Evolutionary conservation across 306 rosid species (phyloP).

Genomic region (Cucumis melo): DNA sequence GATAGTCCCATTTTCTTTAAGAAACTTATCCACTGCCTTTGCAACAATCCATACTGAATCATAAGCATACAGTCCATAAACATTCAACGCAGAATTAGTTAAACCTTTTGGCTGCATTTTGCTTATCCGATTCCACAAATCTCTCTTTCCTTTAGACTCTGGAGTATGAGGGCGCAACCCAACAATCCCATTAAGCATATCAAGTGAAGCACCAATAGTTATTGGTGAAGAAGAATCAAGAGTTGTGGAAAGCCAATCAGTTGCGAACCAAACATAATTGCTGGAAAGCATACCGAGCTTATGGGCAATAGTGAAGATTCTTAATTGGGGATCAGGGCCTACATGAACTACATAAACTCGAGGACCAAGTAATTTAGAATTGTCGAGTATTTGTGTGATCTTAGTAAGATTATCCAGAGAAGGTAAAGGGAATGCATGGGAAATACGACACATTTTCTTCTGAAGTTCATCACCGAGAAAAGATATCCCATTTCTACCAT

Average conservation of each 20-base stretch:
- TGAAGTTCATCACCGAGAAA: constrained; percentile 56
- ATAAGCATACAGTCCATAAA: constrained; percentile 65
- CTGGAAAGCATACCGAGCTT: constrained; percentile 61
- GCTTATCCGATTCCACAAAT: constrained; percentile 42
- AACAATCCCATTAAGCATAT: constrained; percentile 61
- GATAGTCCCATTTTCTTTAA: constrained; percentile 30
- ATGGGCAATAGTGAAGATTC: constrained; percentile 49
- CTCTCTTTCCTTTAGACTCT: constrained; percentile 34
- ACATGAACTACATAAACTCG: constrained; percentile 78
- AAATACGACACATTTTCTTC: constrained; percentile 28
- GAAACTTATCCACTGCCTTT: constrained; percentile 35
- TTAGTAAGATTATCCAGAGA: constrained; percentile 26
- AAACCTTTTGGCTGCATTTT: constrained; percentile 28
- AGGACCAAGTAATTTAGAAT: constrained; percentile 51
- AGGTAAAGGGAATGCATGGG: constrained; percentile 45
- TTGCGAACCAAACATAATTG: constrained; percentile 68
- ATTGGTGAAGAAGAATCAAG: constrained; percentile 42
- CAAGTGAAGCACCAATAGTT: constrained; percentile 24
- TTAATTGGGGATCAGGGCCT: constrained; percentile 49
- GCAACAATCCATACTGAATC: constrained; percentile 84
- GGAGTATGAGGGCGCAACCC: constrained; percentile 62
- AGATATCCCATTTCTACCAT: constrained; percentile 82
- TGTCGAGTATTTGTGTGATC: constrained; percentile 41
- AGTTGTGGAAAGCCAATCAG: constrained; percentile 79
- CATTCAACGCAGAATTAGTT: constrained; percentile 28